These are phyloP conservation scores for Xenosphaeropsis pyriputrescens DNA, from an alignment of 2,329 filamentous ascomycete genomes.

Conservation along the genomic window DNA sequence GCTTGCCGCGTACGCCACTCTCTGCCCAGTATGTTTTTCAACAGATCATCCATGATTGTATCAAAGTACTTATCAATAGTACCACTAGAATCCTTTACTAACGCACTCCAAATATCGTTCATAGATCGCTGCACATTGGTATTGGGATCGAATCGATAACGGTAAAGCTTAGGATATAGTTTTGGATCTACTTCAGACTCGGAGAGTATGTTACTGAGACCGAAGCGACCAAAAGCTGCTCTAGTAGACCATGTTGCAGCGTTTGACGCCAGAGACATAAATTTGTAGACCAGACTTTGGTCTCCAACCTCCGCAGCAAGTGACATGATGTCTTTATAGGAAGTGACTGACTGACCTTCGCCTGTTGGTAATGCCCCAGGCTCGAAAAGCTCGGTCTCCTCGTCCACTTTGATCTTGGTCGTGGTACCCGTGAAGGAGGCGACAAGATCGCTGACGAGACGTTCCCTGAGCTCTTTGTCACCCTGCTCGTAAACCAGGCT, in stretches of 20 bases:
- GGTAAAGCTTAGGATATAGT: constrained; percentile 85
- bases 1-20: constrained; percentile 93
- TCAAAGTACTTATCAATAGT: constrained; percentile 76
- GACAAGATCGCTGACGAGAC: constrained; percentile 77
- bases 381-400: constrained; percentile 88
- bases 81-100: constrained; percentile 76
- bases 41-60: constrained; percentile 72
- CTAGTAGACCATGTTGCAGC: constrained; percentile 96
- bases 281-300: constrained; percentile 90
- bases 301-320: constrained; percentile 95
- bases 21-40: constrained; percentile 73
- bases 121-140: constrained; percentile 85
- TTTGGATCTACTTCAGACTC: constrained; percentile 83
- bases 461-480: constrained; percentile 62
- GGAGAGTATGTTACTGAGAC: constrained; percentile 80
- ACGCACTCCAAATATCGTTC: constrained; percentile 92
- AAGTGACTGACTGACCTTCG: constrained; percentile 78
- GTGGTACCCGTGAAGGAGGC: constrained; percentile 73
- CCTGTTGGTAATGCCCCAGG: constrained; percentile 80
- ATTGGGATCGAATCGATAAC: constrained; percentile 93
- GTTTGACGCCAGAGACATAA: constrained; percentile 94
- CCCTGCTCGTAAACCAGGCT: constrained; percentile 92
- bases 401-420: constrained; percentile 65
- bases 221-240: constrained; percentile 88
- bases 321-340: constrained; percentile 93